A percentile compares a stretch with the other conserved stretches of the same genome.
These are phyloP conservation scores for Sergeia podlipaevii DNA, from an alignment of 208 protist species.

Conservation along the genomic window DNA sequence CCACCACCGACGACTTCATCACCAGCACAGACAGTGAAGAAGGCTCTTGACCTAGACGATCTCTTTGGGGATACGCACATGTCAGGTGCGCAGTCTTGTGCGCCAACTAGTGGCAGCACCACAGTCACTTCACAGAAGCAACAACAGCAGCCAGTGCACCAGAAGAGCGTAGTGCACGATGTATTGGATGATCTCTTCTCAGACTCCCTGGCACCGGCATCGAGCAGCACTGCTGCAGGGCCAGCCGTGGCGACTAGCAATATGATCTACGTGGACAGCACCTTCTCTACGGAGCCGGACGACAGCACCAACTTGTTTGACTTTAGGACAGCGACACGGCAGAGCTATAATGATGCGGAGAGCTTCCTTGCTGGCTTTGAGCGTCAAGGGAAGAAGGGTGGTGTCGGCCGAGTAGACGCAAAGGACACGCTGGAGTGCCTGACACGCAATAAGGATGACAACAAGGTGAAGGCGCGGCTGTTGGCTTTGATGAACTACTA, in stretches of 20 bases:
- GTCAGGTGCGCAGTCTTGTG: not conserved
- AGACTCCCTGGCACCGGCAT: not conserved
- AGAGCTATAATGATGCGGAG: conserved; percentile 44
- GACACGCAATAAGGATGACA: conserved; percentile 68
- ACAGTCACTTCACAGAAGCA: not conserved
- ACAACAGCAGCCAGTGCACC: not conserved
- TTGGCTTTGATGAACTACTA: conserved; percentile 90
- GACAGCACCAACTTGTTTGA: conserved; percentile 55
- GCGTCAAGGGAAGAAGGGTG: conserved; percentile 34
- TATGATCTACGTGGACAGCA: conserved; percentile 29
- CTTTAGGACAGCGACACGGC: conserved; percentile 35
- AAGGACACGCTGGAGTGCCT: conserved; percentile 40
- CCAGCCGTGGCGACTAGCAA: not conserved
- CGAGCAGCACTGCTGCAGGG: not conserved
- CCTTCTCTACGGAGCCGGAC: not conserved
- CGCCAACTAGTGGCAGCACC: not conserved
- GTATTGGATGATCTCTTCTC: conserved; percentile 36
- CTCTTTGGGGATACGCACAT: conserved; percentile 50
- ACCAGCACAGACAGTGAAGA: not conserved
- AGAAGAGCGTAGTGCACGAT: conserved; percentile 1
- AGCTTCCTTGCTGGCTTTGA: conserved; percentile 74
- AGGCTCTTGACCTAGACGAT: conserved; percentile 38
- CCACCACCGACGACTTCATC: not conserved
- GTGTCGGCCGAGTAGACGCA: conserved; percentile 2
- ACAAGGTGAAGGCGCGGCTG: conserved; percentile 67